Base-by-base conservation (phyloP, 1,139 yeast species). In the Lodderomyces orthopsilosis region DNA sequence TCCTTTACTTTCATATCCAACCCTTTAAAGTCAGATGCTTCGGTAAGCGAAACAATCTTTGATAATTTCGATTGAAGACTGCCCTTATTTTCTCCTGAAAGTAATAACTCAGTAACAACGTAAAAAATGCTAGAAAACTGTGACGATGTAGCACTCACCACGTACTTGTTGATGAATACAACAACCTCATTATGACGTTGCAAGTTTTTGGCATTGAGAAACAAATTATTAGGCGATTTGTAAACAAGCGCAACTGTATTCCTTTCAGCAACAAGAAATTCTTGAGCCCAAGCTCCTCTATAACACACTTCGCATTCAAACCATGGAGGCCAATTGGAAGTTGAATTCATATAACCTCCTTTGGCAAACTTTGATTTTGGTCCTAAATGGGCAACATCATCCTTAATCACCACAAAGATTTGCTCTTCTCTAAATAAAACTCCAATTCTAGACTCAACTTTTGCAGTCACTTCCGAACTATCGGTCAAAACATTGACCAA, bases 281-380 rank as follows among this genome's bases (percentile, higher is more conserved):
- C 46, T 43, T 82, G 77, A 39, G 84, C 63, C 54, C 83, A 71
- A 0, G 74, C 60, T n/a, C 81, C 75, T 44, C 86, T 85, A 55
- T 85, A 85, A 51, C 90, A 82, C 47, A 85, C 74, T 58, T 91
- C 98, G 41, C 61, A 55, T 46, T 85, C 87, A 28, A 89, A 62
- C 89, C 93, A 85, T 1, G 96, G 95, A 1, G 95, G 93, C 96
- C 96, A 88, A 37, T 53, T 53, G 12, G 58, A 56, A 6, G 58
- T 45, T 13, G 48, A 50, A 1, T 53, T 41, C 46, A 59, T 59
- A 3, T 52, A 56, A 22, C 51, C 52, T 14, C 67, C 68, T 42
- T 61, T 60, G 18, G 61, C 62, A 18, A 59, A 50, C 39, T 57
- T 61, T 1, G 66, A 59, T 26, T 56, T 58, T 1, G 58, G 41